Conservation (phyloP, 129 eudicot genomes). For the Chrysanthemum makinoi region DNA sequence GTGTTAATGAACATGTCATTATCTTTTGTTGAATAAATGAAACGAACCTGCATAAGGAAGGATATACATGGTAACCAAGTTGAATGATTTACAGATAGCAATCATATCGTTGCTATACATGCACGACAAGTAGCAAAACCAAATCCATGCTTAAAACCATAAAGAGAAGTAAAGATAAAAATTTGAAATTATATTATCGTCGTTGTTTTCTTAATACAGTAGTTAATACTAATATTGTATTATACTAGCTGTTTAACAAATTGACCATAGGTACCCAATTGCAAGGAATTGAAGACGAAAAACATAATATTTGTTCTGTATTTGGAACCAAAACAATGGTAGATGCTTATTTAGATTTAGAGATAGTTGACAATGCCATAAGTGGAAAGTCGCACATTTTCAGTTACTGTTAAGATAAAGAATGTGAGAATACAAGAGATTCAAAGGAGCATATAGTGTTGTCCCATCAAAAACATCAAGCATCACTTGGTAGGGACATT, state of each 20-base stretch:
- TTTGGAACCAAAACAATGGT: slow-evolving; percentile 6
- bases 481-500: neutral
- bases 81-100: neutral
- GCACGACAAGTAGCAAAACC: neutral
- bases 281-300: neutral
- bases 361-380: slow-evolving; percentile 1
- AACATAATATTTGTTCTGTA: neutral
- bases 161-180: neutral
- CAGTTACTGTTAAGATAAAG: slow-evolving; percentile 3
- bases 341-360: neutral
- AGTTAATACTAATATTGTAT: neutral
- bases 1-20: neutral
- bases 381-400: slow-evolving; percentile 18
- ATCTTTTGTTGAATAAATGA: neutral
- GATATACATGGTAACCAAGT: neutral
- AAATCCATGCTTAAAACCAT: neutral
- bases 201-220: neutral
- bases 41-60: neutral
- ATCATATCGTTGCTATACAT: neutral
- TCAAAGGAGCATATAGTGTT: slow-evolving; percentile 15
- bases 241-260: neutral
- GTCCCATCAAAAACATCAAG: slow-evolving; percentile 11
- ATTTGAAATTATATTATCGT: neutral
- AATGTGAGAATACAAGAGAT: slow-evolving; percentile 2
- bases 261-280: neutral